Evolutionary conservation across 2,329 filamentous ascomycete genomes (phyloP), one percentile per base, ranked within the genome.

Genomic region (Basipetospora chlamydospora): DNA sequence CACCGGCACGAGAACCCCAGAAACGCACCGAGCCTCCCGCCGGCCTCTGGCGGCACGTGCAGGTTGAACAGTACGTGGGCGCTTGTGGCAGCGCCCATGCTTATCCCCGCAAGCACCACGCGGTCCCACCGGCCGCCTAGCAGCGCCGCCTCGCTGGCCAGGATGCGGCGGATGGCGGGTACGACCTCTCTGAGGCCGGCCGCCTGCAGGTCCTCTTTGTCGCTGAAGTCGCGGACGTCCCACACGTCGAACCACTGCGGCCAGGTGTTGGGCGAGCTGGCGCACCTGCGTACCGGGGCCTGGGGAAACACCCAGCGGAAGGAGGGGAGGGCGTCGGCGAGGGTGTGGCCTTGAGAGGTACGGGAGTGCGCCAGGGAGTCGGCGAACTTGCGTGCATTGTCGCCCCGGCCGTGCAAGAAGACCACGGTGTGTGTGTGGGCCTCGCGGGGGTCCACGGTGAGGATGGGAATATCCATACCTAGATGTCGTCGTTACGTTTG

Each of bases 221-320:
- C 49, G 2, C 50, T 33, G 12, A 62, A 59, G 39, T 63, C 49
- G 13, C 50, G 44, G 1, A 59, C 49, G 34, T 63, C 60, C 52
- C 56, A 63, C 25, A 67, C 55, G 44, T 71, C 65, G 46, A 70
- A 71, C 67, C 66, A 71, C 44, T 67, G 62, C 7, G 57, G 34
- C 53, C 38, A 20, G 20, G 11, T 18, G 12, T 21, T 2, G 6
- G 42, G 43, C 11, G 37, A 41, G 4, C 36, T 40, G 37, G 54
- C 50, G 31, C 49, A 44, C 34, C 48, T 28, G 36, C 49, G 46
- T 25, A 47, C 16, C 10, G 57, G 56, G 2, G 64, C 60, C 36
- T 58, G 54, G 8, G 64, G 64, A 35, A 68, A 70, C 7, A 69
- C 61, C 59, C 62, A 69, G 37, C 60, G 57, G 44, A 66, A 54